Evolutionary conservation across 2,329 filamentous ascomycete species (phyloP).

Genomic region (Sclerotinia spermophila): DNA sequence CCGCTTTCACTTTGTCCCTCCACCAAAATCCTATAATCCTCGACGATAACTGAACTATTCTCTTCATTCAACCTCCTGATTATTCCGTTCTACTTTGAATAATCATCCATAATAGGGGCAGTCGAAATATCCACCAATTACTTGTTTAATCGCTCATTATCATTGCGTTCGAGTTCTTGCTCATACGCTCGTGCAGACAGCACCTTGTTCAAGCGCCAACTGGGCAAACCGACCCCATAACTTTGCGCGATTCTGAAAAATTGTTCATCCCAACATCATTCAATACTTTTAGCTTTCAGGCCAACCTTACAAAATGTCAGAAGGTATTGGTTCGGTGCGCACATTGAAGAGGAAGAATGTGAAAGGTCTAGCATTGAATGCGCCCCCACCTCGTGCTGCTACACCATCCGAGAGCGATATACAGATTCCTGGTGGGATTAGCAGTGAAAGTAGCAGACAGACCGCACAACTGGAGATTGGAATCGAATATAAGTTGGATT

Average conservation of each 20-base stretch:
- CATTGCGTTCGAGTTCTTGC: background rate
- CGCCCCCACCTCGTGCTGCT: constrained; percentile 67
- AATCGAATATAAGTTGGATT: constrained; percentile 91
- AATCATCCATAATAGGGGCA: background rate
- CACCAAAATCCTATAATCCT: constrained; percentile 17
- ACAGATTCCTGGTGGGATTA: constrained; percentile 58
- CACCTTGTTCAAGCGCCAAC: constrained; percentile 16
- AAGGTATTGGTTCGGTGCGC: constrained; percentile 58
- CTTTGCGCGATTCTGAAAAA: constrained; percentile 16
- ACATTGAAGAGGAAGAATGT: constrained; percentile 99
- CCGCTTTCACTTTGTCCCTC: constrained; percentile 21
- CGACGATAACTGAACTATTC: constrained; percentile 13
- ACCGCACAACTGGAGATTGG: constrained; percentile 84
- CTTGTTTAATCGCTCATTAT: background rate
- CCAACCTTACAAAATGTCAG: constrained; percentile 46
- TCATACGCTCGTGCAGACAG: constrained; percentile 7
- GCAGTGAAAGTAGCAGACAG: constrained; percentile 53
- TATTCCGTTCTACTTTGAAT: background rate
- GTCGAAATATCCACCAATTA: background rate
- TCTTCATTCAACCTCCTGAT: background rate
- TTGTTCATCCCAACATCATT: background rate
- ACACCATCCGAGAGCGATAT: constrained; percentile 70
- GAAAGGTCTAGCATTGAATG: constrained; percentile 87
- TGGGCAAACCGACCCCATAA: constrained; percentile 1
- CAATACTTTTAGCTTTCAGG: background rate